Percentiles rank a stretch among this genome's conserved stretches.
These are phyloP conservation scores for Penicillium cosmopolitanum DNA, from an alignment of 495 filamentous ascomycete species.

Conservation along the genomic window DNA sequence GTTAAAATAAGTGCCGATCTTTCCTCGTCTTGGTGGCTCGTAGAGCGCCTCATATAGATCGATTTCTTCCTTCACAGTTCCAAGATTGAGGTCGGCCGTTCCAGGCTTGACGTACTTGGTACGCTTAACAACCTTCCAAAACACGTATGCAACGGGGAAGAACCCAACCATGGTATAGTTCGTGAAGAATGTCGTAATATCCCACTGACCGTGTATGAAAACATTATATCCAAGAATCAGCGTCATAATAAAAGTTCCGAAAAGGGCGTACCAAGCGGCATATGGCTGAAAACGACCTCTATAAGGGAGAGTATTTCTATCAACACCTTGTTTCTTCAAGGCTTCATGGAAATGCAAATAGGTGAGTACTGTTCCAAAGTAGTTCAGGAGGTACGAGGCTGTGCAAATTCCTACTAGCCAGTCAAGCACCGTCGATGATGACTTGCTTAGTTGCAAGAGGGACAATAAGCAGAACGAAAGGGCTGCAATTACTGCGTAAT, in stretches of 20 bases:
- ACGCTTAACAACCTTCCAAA: conserved; percentile 57
- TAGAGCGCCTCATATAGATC: conserved; percentile 59
- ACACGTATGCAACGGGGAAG: conserved; percentile 47
- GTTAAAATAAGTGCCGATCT: conserved; percentile 18
- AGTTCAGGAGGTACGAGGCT: conserved; percentile 37
- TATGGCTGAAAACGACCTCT: conserved; percentile 38
- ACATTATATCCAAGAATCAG: conserved; percentile 35
- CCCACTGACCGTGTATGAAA: conserved; percentile 36
- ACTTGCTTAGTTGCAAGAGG: conserved; percentile 31
- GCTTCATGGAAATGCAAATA: conserved; percentile 48
- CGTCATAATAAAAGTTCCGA: conserved; percentile 39
- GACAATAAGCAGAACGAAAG: conserved; percentile 48
- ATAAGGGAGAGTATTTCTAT: conserved; percentile 35
- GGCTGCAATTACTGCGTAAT: conserved; percentile 41
- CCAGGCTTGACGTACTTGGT: conserved; percentile 48
- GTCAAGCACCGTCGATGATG: conserved; percentile 29
- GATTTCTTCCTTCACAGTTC: conserved; percentile 54
- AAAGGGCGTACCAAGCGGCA: conserved; percentile 32
- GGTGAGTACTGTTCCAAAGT: conserved; percentile 53
- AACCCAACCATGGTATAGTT: conserved; percentile 52
- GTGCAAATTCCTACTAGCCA: conserved; percentile 37
- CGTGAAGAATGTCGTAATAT: conserved; percentile 28
- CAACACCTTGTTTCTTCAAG: conserved; percentile 36
- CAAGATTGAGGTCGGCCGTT: conserved; percentile 40
- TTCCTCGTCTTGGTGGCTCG: conserved; percentile 18